Percentiles rank a stretch among this genome's conserved stretches.
Evolutionary conservation across 352 stramenopile species (phyloP).

Genomic region (Aphanomyces cochlioides): DNA sequence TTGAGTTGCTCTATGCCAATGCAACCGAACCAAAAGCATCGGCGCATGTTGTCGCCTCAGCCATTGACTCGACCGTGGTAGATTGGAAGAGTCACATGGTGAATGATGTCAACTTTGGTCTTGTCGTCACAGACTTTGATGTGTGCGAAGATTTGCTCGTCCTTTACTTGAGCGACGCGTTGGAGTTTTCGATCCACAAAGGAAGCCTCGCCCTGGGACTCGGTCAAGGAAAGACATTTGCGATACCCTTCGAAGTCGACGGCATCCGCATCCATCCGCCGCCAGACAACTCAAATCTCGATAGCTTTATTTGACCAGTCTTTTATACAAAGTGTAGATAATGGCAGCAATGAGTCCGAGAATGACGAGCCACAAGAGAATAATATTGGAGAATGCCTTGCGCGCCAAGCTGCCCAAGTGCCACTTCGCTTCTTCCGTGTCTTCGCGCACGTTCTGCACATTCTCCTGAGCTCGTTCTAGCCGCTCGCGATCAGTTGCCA

Average conservation of each 20-base stretch:
- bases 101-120: constrained; percentile 57
- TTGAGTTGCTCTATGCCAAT: constrained; percentile 64
- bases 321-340: constrained; percentile 10
- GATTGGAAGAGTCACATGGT: constrained; percentile 58
- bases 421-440: constrained; percentile 59
- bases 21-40: constrained; percentile 28
- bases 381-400: constrained; percentile 73
- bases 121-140: constrained; percentile 55
- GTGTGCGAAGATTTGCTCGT: constrained; percentile 59
- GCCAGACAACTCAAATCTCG: neutral
- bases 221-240: constrained; percentile 53
- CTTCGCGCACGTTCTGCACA: constrained; percentile 65
- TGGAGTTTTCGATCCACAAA: constrained; percentile 63
- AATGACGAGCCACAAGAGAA: constrained; percentile 77
- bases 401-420: constrained; percentile 78
- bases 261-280: constrained; percentile 62
- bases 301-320: constrained; percentile 14
- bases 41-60: constrained; percentile 39
- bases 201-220: constrained; percentile 59
- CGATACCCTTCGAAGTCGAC: constrained; percentile 61
- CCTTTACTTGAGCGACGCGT: constrained; percentile 58
- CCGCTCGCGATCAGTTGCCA: constrained; percentile 64
- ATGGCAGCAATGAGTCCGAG: constrained; percentile 64
- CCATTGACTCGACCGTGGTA: constrained; percentile 52
- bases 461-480: constrained; percentile 73